Evolutionary conservation across 768 basidiomycete species (phyloP), one percentile per base, ranked within the genome.

Genomic region (Kwoniella botswanensis): DNA sequence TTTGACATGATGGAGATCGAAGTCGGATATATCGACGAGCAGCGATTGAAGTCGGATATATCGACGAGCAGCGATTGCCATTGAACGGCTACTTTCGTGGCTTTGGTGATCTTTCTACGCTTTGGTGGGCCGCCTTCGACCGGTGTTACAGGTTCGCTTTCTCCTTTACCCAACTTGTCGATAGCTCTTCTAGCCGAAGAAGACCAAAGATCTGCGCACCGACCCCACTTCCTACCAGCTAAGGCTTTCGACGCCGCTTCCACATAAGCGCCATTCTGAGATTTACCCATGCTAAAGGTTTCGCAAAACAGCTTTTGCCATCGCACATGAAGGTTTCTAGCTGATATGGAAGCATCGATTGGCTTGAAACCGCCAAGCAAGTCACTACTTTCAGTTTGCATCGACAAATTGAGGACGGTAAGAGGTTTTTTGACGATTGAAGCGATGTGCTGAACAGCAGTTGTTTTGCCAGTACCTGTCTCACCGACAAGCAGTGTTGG

Each of bases 401-500:
- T 93, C 1, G 94, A 97, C 76, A 98, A 83, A 81, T 99, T 99
- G 68, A 99, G 87, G 0, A 94, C 93, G 65, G 93, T 88, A 43
- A 99, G 87, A 0, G 90, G 89, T 12, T 89, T 88, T 7, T 87
- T 87, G 35, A 97, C 87, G n/a, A 92, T 83, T 2, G 90, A 87
- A 12, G 97, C 91, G 41, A 98, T 87, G 77, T 97, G 90, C 2
- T 94, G 92, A 17, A 99, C 88, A 21, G 90, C 88, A 63, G 94
- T 95, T 0, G 97, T 99, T 84, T 99, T 99, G 15, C 97, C 97
- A 1, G 97, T 99, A n/a, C 97, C 97, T 2, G 97, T 99, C 85
- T 99, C 97, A 57, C 97, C 97, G 0, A 94, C 94, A 26, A 99
- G 87, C 9, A 99, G 87, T 4, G 95, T 86, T 4, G 97, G 94